Conservation (phyloP, 495 filamentous ascomycete genomes). For the Aspergillus asperescens region DNA sequence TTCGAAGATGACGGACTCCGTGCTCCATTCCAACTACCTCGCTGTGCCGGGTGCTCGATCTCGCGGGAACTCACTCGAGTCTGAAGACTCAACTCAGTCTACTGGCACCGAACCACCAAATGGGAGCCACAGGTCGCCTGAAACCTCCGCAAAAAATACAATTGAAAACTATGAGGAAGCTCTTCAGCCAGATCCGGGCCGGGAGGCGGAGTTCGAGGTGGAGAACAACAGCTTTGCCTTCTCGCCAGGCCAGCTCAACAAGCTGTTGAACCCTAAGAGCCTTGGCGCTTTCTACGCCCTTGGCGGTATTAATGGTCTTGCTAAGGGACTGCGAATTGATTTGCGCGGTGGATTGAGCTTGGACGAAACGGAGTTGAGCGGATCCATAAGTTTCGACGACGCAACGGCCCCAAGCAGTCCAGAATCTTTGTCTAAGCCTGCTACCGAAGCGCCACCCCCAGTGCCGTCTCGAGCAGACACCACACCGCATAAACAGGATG, state of each 20-base stretch:
- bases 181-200: conserved; percentile 62
- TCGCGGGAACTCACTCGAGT: conserved; percentile 61
- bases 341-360: conserved; percentile 61
- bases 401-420: conserved; percentile 33
- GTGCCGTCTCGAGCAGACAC: conserved; percentile 27
- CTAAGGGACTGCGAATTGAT: conserved; percentile 71
- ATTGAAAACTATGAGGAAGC: conserved; percentile 54
- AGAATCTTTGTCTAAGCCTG: conserved; percentile 27
- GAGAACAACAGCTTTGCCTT: conserved; percentile 78
- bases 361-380: conserved; percentile 63
- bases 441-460: conserved; percentile 22
- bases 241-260: conserved; percentile 72
- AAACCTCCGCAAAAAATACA: conserved; percentile 36
- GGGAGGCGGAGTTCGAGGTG: conserved; percentile 66
- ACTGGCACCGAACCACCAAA: conserved; percentile 47
- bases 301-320: conserved; percentile 70
- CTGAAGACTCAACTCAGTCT: conserved; percentile 48
- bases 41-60: conserved; percentile 57
- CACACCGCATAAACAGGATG: conserved; percentile 19
- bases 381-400: conserved; percentile 66
- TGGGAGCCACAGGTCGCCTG: conserved; percentile 30
- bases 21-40: conserved; percentile 51
- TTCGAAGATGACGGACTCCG: conserved; percentile 40
- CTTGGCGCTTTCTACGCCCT: conserved; percentile 71
- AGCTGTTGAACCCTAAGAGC: conserved; percentile 77